Percentiles rank a stretch among this genome's conserved stretches.
phyloP scores from a whole-genome alignment of 768 basidiomycete genomes.

The Boletus vermiculosoides region DNA sequence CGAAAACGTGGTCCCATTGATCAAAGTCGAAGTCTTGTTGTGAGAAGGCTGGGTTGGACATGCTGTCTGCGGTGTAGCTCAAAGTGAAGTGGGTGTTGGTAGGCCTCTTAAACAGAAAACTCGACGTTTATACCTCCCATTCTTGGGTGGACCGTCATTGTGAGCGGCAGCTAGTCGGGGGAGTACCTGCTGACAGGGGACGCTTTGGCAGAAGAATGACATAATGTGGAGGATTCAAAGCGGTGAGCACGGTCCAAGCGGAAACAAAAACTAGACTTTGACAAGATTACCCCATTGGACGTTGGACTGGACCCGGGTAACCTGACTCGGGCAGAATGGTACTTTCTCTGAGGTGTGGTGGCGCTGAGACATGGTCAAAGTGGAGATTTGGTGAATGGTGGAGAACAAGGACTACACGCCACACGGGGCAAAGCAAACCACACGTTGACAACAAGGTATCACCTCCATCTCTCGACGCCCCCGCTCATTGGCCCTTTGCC shows the following conservation, averaged over 20 bases:
- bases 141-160: constrained; percentile 2
- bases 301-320: neutral
- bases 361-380: constrained; percentile 3
- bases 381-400: neutral
- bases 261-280: constrained; percentile 4
- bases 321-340: neutral
- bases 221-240: neutral
- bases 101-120: neutral
- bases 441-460: neutral
- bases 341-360: neutral
- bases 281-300: neutral
- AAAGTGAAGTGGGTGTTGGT: neutral
- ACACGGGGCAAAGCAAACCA: neutral
- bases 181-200: neutral
- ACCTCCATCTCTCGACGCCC: neutral
- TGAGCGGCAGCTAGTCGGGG: neutral
- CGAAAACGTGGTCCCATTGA: constrained; percentile 1
- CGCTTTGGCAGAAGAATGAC: neutral
- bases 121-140: constrained; percentile 9
- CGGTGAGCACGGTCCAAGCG: constrained; percentile 5
- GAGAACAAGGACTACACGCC: constrained; percentile 7
- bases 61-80: neutral
- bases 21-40: neutral
- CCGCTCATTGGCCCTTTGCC: constrained; percentile 30
- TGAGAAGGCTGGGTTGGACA: constrained; percentile 6